Percentiles rank a stretch among this genome's conserved stretches.
Conservation (phyloP, 768 basidiomycete genomes). For the Auricularia auricula-judae region DNA sequence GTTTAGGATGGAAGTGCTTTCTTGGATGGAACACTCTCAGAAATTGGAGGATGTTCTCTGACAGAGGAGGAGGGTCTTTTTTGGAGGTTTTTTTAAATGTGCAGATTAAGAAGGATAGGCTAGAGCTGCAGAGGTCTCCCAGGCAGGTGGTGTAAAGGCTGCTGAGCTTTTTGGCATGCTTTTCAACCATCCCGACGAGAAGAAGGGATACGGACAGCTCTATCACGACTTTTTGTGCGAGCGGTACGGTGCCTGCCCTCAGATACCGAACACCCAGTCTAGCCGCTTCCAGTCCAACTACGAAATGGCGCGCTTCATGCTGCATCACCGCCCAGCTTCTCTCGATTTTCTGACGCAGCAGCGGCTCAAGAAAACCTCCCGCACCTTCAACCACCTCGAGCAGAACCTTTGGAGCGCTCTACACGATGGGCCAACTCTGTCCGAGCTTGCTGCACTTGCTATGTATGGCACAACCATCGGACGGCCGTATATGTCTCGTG, state of each 20-base stretch:
- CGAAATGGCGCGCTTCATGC: conserved; percentile 12
- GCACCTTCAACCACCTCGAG: conserved; percentile 17
- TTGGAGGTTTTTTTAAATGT: too few relatives aligned
- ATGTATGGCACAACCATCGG: conserved; percentile 15
- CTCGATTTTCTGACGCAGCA: conserved; percentile 13
- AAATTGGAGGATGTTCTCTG: too few relatives aligned
- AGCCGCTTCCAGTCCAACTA: conserved; percentile 12
- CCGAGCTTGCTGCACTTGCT: conserved; percentile 14
- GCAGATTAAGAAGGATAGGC: too few relatives aligned
- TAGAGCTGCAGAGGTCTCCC: not conserved
- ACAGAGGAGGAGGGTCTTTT: too few relatives aligned
- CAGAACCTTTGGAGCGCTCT: conserved; percentile 16
- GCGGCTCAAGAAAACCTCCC: conserved; percentile 10
- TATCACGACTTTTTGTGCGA: conserved; percentile 9
- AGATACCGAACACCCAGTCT: conserved; percentile 16
- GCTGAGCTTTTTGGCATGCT: conserved; percentile 19
- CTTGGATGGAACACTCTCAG: too few relatives aligned
- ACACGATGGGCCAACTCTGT: conserved; percentile 10
- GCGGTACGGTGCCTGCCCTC: not conserved
- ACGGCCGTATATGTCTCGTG: conserved; percentile 15
- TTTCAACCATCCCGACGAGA: conserved; percentile 24
- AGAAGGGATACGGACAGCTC: conserved; percentile 22
- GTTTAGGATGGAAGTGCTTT: too few relatives aligned
- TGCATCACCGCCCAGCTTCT: conserved; percentile 8
- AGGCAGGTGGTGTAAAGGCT: conserved; percentile 17